phyloP scores from a whole-genome alignment of 768 basidiomycete species.

The Trametes coccinea region DNA sequence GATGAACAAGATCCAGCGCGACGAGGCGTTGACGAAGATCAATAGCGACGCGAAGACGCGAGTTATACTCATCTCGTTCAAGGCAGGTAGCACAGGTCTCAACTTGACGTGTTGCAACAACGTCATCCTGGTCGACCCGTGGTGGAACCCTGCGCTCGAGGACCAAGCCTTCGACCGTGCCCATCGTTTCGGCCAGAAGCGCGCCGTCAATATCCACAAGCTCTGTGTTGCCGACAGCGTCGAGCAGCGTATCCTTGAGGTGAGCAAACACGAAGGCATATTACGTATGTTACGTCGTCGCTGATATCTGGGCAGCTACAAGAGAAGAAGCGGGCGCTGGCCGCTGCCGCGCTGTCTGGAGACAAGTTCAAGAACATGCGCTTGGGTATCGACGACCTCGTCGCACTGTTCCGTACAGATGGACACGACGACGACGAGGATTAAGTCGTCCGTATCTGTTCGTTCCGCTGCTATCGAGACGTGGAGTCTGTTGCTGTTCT shows the following conservation, averaged over 20 bases:
- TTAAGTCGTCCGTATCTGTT: neutral
- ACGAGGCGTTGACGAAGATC: conserved; percentile 74
- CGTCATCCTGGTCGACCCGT: conserved; percentile 89
- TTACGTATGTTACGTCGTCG: neutral
- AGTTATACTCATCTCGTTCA: conserved; percentile 94
- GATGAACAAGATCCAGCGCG: conserved; percentile 77
- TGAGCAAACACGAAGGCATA: conserved; percentile 30
- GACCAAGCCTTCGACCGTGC: conserved; percentile 94
- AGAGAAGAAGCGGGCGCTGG: conserved; percentile 84
- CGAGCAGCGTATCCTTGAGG: conserved; percentile 81
- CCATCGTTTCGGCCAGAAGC: conserved; percentile 86
- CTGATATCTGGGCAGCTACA: conserved; percentile 59
- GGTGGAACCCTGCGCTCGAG: conserved; percentile 94
- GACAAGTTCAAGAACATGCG: conserved; percentile 84
- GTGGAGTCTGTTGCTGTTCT: too few species aligned
- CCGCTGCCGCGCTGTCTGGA: conserved; percentile 83
- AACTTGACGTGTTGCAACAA: conserved; percentile 94
- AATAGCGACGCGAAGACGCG: conserved; percentile 53
- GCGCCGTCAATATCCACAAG: conserved; percentile 86
- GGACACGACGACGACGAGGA: conserved; percentile 59
- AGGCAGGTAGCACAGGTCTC: conserved; percentile 89
- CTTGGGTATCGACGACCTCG: conserved; percentile 82
- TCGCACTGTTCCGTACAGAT: conserved; percentile 71
- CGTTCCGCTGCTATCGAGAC: too few species aligned
- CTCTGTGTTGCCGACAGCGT: conserved; percentile 85